phyloP scores from a whole-genome alignment of 176 grass and related monocot species.

The Phoenix dactylifera region DNA sequence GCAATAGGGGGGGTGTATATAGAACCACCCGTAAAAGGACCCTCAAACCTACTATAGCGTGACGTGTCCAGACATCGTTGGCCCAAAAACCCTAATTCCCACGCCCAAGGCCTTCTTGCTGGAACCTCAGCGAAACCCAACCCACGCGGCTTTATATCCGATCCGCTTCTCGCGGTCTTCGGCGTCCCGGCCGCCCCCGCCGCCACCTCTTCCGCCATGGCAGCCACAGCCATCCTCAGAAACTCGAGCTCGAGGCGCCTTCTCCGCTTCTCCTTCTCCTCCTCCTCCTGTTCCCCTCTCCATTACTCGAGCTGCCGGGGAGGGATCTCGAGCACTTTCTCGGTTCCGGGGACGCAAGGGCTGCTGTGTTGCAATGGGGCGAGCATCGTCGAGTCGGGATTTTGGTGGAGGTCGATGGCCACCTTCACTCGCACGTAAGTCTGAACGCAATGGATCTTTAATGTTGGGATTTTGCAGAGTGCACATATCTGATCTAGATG shows the following conservation, averaged over 20 bases:
- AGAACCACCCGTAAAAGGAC: no score
- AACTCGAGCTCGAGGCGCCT: constrained; percentile 24
- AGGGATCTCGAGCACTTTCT: constrained; percentile 17
- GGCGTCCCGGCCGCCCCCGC: constrained; percentile 1
- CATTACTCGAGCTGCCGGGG: constrained; percentile 21
- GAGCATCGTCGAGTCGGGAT: constrained; percentile 2
- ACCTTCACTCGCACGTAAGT: constrained; percentile 94
- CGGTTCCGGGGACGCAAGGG: constrained; percentile 20
- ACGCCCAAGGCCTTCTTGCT: no score
- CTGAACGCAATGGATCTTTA: not conserved
- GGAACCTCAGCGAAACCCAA: no score
- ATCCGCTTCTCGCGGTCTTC: not conserved
- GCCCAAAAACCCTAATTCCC: no score
- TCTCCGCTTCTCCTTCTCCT: constrained; percentile 18
- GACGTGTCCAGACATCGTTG: no score
- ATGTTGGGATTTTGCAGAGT: not conserved
- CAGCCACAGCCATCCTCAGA: constrained; percentile 36
- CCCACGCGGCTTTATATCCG: no score
- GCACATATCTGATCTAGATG: no score
- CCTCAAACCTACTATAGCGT: no score
- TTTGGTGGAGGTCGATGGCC: constrained; percentile 75
- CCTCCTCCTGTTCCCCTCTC: not conserved
- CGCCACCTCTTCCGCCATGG: constrained; percentile 32
- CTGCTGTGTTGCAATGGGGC: not conserved
- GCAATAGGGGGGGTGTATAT: no score